Evolutionary conservation across 306 rosid species (phyloP), one percentile per base, ranked within the genome.

Genomic region (Fragaria iinumae): DNA sequence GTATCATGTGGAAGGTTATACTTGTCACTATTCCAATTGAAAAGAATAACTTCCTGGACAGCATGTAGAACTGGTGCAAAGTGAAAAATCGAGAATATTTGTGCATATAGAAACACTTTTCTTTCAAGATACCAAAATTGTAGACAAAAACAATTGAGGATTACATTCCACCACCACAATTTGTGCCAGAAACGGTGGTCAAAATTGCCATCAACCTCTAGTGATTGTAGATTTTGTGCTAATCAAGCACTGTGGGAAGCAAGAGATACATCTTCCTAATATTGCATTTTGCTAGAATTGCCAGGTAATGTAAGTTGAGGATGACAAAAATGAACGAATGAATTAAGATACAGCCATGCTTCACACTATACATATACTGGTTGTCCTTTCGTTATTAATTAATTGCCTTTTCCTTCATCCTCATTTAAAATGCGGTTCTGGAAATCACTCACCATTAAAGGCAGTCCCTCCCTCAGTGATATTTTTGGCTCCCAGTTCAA

Each of bases 381-480:
- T 41, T 64, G 56, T 32, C 76, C 76, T 79, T 21, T 75, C 79
- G 38, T 71, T 62, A 38, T 73, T 82, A 85, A 87, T 83, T 83
- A 68, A 84, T 84, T 81, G 50, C 90, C 90, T 77, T 87, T 92
- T 72, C 99, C 98, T 92, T 88, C 98, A 17, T 91, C 93, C 86
- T 92, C 99, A 52, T 91, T 96, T 85, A 96, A 83, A 86, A 96
- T 96, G 73, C 98, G 98, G 80, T 92, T 89, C 69, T 85, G 96
- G 87, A 96, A 96, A 85, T 96, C 98, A 76, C 77, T 86, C 76
- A 96, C 99, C 99, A 96, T 96, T 23, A 89, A 93, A 57, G 99
- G 99, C 73, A 96, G 81, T 56, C 99, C 99, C 82, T 96, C 91
- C 84, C 90, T 90, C 50, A 96, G 89, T 2, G 99, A 66, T 64